Conservation (phyloP, 2,329 filamentous ascomycete genomes). For the Epichloe baconii region DNA sequence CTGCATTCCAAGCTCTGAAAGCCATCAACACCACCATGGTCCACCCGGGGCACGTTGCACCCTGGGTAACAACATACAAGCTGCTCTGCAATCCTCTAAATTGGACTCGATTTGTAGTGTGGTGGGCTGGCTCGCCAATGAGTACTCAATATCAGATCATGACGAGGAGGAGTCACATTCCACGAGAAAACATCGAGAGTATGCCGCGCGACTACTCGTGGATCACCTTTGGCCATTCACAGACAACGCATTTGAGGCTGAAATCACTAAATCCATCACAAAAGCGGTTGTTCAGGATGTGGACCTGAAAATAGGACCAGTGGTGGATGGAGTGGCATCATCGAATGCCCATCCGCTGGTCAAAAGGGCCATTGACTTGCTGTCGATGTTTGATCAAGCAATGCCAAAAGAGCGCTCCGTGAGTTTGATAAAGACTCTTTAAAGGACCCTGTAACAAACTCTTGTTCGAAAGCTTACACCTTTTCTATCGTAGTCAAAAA, state of each 20-base stretch:
- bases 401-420: constrained; percentile 53
- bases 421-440: constrained; percentile 17
- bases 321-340: constrained; percentile 34
- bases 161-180: constrained; percentile 46
- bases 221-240: constrained; percentile 46
- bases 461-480: not conserved
- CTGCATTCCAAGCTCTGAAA: constrained; percentile 38
- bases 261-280: constrained; percentile 41
- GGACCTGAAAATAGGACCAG: constrained; percentile 36
- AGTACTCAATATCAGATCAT: constrained; percentile 41
- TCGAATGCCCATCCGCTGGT: constrained; percentile 47
- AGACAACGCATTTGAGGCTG: constrained; percentile 40
- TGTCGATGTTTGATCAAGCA: constrained; percentile 49
- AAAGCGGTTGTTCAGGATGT: constrained; percentile 33
- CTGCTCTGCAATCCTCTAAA: constrained; percentile 32
- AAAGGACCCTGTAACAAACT: too few species aligned
- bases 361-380: constrained; percentile 43
- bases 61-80: constrained; percentile 37
- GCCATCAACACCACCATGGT: constrained; percentile 35
- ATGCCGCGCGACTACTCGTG: constrained; percentile 40
- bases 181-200: constrained; percentile 39
- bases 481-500: constrained; percentile 23
- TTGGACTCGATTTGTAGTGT: constrained; percentile 40
- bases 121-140: constrained; percentile 43
- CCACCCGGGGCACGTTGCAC: constrained; percentile 40